Percentiles rank a stretch among this genome's conserved stretches.
phyloP scores from a whole-genome alignment of 345 rosid genomes.

The Camelina sativa region DNA sequence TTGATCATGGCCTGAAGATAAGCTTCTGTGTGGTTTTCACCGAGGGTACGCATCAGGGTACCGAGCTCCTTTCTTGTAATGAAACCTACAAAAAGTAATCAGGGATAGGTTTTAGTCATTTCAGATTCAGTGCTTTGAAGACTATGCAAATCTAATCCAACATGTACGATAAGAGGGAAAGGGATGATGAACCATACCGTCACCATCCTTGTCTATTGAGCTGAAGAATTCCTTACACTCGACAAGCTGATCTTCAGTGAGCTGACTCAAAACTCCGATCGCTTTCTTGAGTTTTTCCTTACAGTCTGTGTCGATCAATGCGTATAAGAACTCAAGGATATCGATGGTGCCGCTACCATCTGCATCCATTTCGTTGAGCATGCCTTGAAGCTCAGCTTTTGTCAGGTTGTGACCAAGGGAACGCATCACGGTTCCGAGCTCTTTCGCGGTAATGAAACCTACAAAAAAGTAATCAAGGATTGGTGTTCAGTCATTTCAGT shows the following conservation, averaged over 20 bases:
- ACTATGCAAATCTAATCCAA: conserved; percentile 1
- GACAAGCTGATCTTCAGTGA: conserved; percentile 78
- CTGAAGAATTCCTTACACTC: conserved; percentile 82
- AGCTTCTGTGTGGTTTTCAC: conserved; percentile 80
- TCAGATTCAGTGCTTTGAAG: background rate
- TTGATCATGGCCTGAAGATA: conserved; percentile 89
- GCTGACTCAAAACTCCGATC: conserved; percentile 45
- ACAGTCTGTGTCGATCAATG: too few species aligned
- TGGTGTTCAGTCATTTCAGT: too few species aligned
- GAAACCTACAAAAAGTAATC: conserved; percentile 56
- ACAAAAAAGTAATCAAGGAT: too few species aligned
- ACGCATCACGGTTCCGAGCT: too few species aligned
- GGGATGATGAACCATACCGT: conserved; percentile 50
- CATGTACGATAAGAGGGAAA: background rate
- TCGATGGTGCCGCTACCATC: too few species aligned
- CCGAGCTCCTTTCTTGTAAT: conserved; percentile 84
- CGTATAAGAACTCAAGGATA: too few species aligned
- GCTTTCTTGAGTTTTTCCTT: too few species aligned
- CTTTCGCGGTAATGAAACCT: too few species aligned
- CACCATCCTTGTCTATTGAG: conserved; percentile 84
- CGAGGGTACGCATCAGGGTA: conserved; percentile 78
- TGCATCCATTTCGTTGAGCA: too few species aligned
- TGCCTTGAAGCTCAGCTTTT: too few species aligned
- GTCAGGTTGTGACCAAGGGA: too few species aligned
- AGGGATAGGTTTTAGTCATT: background rate